Evolutionary conservation across 2,329 filamentous ascomycete species (phyloP), one percentile per base, ranked within the genome.

Genomic region (Aotearoamyces nothofagi): DNA sequence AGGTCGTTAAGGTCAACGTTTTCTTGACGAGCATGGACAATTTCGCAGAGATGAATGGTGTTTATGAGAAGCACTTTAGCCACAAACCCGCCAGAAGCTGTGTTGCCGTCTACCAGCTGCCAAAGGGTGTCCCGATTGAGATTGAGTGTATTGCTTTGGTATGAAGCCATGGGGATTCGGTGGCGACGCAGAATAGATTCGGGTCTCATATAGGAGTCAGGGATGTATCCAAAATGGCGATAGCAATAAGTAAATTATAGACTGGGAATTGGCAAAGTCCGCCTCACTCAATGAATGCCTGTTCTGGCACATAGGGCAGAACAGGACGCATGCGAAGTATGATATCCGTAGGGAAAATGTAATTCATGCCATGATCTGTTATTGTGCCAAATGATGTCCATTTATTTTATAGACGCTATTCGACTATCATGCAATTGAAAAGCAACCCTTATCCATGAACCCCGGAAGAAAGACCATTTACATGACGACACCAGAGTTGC

Each of bases 401-500:
- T 20, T n/a, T 20, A 20, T 8, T 20, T 20, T 20, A 20, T 8
- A n/a, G 19, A 20, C 7, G 19, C 19, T 20, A 20, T 20, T n/a
- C 19, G 26, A 33, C 27, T 28, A 14, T 37, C 16, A 30, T 37
- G 31, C 36, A 41, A 30, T 37, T 31, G 26, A 24, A 29, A 36
- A 33, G 26, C 33, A 33, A 34, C 30, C 27, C 33, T 27, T 29
- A 36, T 25, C 35, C 30, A 31, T 16, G 22, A 45, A 47, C 42
- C 43, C 44, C 43, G 30, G 46, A 40, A 36, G 27, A 42, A 41
- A 43, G 35, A 33, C 53, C 49, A 48, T 69, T 92, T 82, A 98
- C 90, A 98, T 98, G 61, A 98, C 90, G 57, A 98, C 90, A 77
- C 90, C 90, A 40, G 87, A 93, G 81, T 98, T 98, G 74, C 77